Conservation (phyloP, 371 early-diverging fungal genomes). For the Mucor irregularis region DNA sequence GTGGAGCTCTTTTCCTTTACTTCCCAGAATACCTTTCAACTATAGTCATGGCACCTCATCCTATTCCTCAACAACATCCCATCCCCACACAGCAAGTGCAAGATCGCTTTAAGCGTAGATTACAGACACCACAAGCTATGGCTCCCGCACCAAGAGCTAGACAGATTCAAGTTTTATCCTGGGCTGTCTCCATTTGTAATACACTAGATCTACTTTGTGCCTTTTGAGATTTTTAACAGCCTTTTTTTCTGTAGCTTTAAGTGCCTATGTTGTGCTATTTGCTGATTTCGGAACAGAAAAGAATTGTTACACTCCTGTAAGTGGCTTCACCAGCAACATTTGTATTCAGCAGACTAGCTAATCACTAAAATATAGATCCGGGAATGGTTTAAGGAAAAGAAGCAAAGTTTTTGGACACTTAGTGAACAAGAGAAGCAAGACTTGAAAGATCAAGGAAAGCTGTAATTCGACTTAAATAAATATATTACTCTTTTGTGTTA, state of each 20-base stretch:
- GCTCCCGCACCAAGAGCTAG: conserved; percentile 37
- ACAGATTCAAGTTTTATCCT: conserved; percentile 40
- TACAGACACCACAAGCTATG: conserved; percentile 36
- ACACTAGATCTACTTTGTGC: too few relatives aligned
- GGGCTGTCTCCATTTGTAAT: conserved; percentile 39
- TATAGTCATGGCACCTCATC: conserved; percentile 15
- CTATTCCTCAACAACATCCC: conserved; percentile 7
- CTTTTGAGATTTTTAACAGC: background rate
- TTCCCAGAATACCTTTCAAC: background rate
- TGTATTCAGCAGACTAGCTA: background rate
- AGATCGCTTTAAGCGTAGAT: conserved; percentile 34
- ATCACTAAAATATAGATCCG: conserved; percentile 30
- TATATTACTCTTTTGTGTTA: too few relatives aligned
- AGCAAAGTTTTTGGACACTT: conserved; percentile 40
- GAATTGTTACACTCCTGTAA: conserved; percentile 50
- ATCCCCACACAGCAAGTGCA: conserved; percentile 16
- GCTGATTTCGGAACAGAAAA: conserved; percentile 51
- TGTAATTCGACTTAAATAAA: conserved; percentile 10
- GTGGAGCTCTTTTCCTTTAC: background rate
- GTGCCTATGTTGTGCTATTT: conserved; percentile 46
- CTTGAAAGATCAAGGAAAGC: conserved; percentile 44
- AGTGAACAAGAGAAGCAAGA: conserved; percentile 40
- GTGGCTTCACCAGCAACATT: background rate
- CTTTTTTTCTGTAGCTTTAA: conserved; percentile 24
- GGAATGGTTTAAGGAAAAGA: conserved; percentile 46